Evolutionary conservation across 768 basidiomycete genomes (phyloP), one percentile per base, ranked within the genome.

Genomic region (Lyophyllum semitale): DNA sequence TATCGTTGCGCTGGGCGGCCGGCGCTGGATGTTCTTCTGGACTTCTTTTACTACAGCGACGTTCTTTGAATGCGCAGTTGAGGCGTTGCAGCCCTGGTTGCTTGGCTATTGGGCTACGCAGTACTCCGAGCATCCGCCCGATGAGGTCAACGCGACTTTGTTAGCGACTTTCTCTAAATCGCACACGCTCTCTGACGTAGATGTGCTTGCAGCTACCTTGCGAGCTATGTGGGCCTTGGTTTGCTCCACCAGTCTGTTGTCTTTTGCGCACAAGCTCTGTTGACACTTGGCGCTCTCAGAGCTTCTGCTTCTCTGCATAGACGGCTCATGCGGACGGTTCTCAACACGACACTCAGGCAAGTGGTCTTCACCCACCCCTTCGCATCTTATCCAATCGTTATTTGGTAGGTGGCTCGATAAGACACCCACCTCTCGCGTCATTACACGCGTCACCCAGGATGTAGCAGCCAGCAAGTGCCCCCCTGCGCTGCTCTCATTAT

Each of bases 401-500:
- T 1, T 18, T 8, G 40, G 22, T 9, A 81, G 85, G 66, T 86
- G 72, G 73, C 73, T 80, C 18, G 74, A 76, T 54, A 70, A 72
- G 33, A 80, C 78, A 0, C 76, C 77, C 8, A 66, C 70, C 1
- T 71, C 75, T 13, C 80, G 87, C 2, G 79, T 90, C 50, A 82
- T 88, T 33, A 73, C 84, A 18, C 76, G 87, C 27, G 82, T 81
- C 63, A 88, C 87, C 0, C 81, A 85, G 53, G 87, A 89, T 63
- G 84, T 88, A n/a, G 71, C 80, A 22, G 62, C 68, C 40, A 68
- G 65, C 68, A 59, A 26, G 63, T 54, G 13, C 12, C 8, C 22
- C 7, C 6, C 15, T 15, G 9, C 37, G 18, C 4, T 18, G 17
- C 29, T 59, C 30, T 8, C 27, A 13, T 23, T 4, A 18, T 20